Conservation (phyloP, 495 filamentous ascomycete species). For the Aspergillus sclerotioniger region DNA sequence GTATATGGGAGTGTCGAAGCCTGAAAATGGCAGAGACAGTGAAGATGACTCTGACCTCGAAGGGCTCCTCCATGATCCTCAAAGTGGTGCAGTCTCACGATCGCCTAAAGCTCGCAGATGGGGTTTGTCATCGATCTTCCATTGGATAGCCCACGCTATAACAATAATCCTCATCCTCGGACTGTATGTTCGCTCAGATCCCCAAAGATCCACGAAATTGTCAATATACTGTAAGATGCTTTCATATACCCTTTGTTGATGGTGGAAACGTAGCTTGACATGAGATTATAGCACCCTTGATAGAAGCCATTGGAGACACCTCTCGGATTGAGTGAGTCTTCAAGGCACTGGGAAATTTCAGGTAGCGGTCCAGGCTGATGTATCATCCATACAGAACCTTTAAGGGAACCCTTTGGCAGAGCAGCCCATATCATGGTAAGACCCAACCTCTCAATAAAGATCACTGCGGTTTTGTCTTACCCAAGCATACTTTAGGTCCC, state of each 20-base stretch:
- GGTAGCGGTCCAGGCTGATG: no score
- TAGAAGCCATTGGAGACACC: background rate
- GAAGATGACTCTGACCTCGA: background rate
- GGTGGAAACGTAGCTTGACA: background rate
- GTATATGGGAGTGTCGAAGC: background rate
- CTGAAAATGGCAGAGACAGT: background rate
- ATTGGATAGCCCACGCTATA: background rate
- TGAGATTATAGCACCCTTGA: background rate
- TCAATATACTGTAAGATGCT: background rate
- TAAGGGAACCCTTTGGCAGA: background rate
- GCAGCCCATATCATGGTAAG: background rate
- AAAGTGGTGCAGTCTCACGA: background rate
- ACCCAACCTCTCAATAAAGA: background rate
- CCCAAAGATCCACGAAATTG: background rate
- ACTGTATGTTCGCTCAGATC: background rate
- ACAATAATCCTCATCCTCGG: background rate
- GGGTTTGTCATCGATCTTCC: background rate
- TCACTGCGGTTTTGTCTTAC: background rate
- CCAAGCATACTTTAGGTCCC: background rate
- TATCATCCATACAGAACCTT: background rate
- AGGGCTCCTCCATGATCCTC: background rate
- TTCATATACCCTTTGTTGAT: background rate
- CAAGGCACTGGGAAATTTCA: no score
- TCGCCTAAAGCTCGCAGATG: background rate
- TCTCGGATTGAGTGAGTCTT: background rate